Base-by-base conservation (phyloP, 179 eudicot species). In the Actinidia arguta region DNA sequence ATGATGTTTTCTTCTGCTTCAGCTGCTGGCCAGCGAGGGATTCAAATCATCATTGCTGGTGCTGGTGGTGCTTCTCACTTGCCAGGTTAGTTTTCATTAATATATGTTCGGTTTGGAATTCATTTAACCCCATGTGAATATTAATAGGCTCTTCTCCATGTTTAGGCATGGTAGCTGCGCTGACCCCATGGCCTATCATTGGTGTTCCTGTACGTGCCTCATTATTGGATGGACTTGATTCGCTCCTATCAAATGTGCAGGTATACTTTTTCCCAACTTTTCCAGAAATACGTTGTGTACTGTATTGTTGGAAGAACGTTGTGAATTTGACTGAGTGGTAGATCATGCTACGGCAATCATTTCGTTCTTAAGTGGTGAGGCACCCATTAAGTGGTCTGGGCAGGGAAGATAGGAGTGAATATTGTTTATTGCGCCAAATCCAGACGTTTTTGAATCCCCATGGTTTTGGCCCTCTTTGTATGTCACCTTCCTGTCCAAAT, bases 21-120 rank as follows among this genome's bases (percentile, higher is more conserved):
- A 63, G 91, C 96, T 80, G 97, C 99, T 58, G 82, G 56, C 69
- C 92, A 93, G 85, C 90, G 96, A 84, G 97, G 98, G 62, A 87
- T 96, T 69, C 94, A 93, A 84, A 86, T 96, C 64, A 93, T 96
- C 80, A 94, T 96, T 88, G 99, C 99, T 66, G 99, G 98, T 81
- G 99, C 99, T 78, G 99, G 99, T 83, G 99, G 97, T 80, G 99
- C 98, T 24, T 97, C 99, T 58, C 99, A 96, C 90, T 92, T 96
- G 89, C 99, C 99, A 94, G 99, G 99, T 94, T 64, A 67, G 36
- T 58, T 54, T 75, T 18, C 17, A 4, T 22, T 48, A 77, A 61
- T 77, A 61, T 7, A 1, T 46, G 42, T 61, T 62, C 70, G 46
- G 48, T 47, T 48, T 14, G 62, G 36, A 62, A 36, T 80, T 47